These are phyloP conservation scores for Phytophthora cajani DNA, from an alignment of 352 stramenopile species.

Conservation along the genomic window DNA sequence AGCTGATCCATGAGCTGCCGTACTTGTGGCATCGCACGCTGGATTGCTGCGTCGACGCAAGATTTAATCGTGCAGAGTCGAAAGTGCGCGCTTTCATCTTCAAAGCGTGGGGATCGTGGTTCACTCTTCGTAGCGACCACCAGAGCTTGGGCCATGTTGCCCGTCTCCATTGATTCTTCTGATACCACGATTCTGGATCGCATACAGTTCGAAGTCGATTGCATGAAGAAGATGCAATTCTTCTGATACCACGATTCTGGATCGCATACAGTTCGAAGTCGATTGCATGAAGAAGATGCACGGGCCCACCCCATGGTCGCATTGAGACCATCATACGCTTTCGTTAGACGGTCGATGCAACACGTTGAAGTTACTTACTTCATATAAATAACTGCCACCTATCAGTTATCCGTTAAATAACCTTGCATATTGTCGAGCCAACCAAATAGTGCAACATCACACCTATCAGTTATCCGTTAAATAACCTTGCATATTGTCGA, in stretches of 20 bases:
- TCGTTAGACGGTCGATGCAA: no score
- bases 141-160: constrained; percentile 18
- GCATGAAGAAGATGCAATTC: constrained; percentile 17
- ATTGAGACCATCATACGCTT: no score
- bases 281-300: constrained; percentile 17
- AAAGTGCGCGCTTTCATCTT: no score
- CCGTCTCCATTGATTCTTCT: constrained; percentile 3
- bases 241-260: constrained; percentile 19
- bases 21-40: no score
- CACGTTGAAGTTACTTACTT: neutral
- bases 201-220: constrained; percentile 4
- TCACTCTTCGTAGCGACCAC: neutral
- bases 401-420: neutral
- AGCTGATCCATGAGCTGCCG: no score
- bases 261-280: constrained; percentile 3
- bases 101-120: neutral
- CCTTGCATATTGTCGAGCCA: neutral
- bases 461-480: neutral
- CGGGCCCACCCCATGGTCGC: no score
- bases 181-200: constrained; percentile 19
- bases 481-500: neutral
- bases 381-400: neutral
- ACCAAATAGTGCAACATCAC: neutral
- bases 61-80: no score
- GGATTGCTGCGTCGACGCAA: no score